Evolutionary conservation across 768 basidiomycete genomes (phyloP).

Genomic region (Panus rudis): DNA sequence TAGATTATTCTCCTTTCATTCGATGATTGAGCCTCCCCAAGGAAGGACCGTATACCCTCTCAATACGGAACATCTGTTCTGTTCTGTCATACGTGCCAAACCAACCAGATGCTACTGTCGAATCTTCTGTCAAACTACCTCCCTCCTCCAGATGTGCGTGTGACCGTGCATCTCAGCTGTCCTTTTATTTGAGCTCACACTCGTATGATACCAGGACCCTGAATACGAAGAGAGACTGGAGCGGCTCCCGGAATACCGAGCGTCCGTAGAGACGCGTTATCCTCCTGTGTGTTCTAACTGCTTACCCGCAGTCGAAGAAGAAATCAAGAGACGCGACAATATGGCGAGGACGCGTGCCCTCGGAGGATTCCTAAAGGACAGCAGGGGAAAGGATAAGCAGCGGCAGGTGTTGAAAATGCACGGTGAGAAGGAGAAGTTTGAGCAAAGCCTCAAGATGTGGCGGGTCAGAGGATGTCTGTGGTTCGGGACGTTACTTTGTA

Average conservation of each 20-base stretch:
- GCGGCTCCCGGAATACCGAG: conserved; percentile 62
- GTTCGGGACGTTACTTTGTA: conserved; percentile 36
- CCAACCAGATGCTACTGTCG: conserved; percentile 85
- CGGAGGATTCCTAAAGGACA: conserved; percentile 61
- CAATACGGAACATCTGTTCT: conserved; percentile 48
- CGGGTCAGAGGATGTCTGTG: conserved; percentile 62
- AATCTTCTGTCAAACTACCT: conserved; percentile 89
- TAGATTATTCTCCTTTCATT: too few species aligned
- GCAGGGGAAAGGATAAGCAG: conserved; percentile 55
- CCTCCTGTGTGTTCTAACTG: conserved; percentile 81
- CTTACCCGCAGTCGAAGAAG: conserved; percentile 73
- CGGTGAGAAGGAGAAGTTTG: conserved; percentile 36
- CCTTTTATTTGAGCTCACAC: background rate
- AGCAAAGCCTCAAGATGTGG: conserved; percentile 58
- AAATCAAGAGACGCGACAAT: conserved; percentile 68
- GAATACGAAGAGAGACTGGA: conserved; percentile 59
- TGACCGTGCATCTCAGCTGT: too few species aligned
- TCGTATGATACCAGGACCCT: conserved; percentile 47
- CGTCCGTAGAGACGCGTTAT: conserved; percentile 73
- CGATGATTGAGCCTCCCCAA: conserved; percentile 47
- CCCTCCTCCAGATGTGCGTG: conserved; percentile 65
- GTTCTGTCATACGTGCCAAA: conserved; percentile 85
- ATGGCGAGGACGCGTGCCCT: conserved; percentile 78
- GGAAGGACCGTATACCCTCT: conserved; percentile 62
- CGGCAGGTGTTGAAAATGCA: conserved; percentile 37